Conservation (phyloP, 768 basidiomycete genomes). For the Boletus eberwhitei region DNA sequence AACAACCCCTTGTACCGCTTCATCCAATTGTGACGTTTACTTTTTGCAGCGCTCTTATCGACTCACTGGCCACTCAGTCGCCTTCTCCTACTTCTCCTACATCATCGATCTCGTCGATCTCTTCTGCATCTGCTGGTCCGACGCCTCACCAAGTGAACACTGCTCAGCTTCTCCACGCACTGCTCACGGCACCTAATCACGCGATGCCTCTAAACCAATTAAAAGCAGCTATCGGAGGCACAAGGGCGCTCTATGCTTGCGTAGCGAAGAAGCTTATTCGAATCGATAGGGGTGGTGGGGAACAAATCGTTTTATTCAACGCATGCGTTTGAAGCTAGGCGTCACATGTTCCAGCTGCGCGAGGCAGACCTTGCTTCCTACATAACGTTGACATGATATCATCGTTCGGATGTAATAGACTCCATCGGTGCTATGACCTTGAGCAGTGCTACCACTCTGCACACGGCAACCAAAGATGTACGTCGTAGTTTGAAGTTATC, state of each 20-base stretch:
- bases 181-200: slow-evolving; percentile 53
- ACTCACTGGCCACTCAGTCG: slow-evolving; percentile 47
- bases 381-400: not conserved
- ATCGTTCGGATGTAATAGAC: no score
- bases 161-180: slow-evolving; percentile 58
- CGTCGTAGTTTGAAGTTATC: not conserved
- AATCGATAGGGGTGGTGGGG: slow-evolving; percentile 72
- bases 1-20: not conserved
- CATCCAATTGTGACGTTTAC: not conserved
- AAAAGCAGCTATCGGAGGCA: slow-evolving; percentile 58
- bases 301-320: slow-evolving; percentile 75
- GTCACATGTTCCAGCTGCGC: not conserved
- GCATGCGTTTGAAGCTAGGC: slow-evolving; percentile 17
- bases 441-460: not conserved
- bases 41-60: slow-evolving; percentile 51
- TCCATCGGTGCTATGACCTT: no score
- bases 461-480: not conserved
- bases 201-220: slow-evolving; percentile 59
- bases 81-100: slow-evolving; percentile 57
- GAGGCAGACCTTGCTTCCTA: not conserved
- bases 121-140: slow-evolving; percentile 38
- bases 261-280: slow-evolving; percentile 78
- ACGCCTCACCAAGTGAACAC: slow-evolving; percentile 70
- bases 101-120: slow-evolving; percentile 50
- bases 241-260: slow-evolving; percentile 67